phyloP scores from a whole-genome alignment of 805 yeast genomes.

The Kluyveromyces nonfermentans region DNA sequence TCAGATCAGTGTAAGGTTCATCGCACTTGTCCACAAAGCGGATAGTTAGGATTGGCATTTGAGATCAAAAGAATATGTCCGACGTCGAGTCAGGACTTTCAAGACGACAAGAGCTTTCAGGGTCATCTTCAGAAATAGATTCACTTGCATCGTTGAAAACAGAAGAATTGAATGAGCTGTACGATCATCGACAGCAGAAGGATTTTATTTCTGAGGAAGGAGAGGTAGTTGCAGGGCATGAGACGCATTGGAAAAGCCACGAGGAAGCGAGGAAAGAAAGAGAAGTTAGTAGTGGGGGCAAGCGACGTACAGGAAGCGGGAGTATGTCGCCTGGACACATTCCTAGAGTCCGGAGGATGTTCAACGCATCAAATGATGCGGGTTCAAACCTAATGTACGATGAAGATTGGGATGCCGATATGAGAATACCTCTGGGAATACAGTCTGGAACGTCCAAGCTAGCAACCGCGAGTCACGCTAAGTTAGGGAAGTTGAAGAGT shows the following conservation, averaged over 20 bases:
- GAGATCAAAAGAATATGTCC: not conserved
- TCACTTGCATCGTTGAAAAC: slow-evolving; percentile 32
- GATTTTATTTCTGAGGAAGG: slow-evolving; percentile 29
- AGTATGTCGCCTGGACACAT: not conserved
- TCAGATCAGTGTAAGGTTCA: not conserved
- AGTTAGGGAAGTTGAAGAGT: not conserved
- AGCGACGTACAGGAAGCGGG: not conserved
- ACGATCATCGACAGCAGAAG: slow-evolving; percentile 43
- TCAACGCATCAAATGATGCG: not conserved
- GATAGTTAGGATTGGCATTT: not conserved
- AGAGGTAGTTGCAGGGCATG: slow-evolving; percentile 11
- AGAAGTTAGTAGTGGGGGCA: not conserved
- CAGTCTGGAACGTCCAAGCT: not conserved
- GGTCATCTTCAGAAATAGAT: slow-evolving; percentile 18
- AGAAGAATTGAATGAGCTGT: slow-evolving; percentile 31
- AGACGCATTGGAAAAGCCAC: not conserved
- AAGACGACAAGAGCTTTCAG: slow-evolving; percentile 11
- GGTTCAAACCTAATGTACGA: not conserved
- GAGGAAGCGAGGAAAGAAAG: not conserved
- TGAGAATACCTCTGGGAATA: not conserved
- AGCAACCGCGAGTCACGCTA: not conserved
- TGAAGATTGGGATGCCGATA: not conserved
- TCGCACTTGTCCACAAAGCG: not conserved
- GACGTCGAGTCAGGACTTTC: slow-evolving; percentile 5
- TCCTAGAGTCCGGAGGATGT: not conserved